These are phyloP conservation scores for Nakazawaea wickerhamii DNA, from an alignment of 805 yeast species.

Conservation along the genomic window DNA sequence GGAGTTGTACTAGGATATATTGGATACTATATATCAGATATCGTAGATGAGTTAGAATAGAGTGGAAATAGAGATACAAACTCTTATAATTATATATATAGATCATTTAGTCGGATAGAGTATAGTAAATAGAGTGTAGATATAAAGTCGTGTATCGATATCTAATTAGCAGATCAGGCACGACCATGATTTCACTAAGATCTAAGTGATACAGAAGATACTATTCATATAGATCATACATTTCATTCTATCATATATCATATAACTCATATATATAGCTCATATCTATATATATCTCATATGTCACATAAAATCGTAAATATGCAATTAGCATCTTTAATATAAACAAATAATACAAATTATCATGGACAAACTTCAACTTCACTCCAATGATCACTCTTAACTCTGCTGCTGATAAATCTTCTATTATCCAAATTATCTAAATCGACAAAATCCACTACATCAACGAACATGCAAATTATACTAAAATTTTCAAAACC, in stretches of 20 bases:
- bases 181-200: too few species aligned
- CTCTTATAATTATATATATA: too few species aligned
- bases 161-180: too few species aligned
- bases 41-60: too few species aligned
- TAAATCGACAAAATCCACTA: constrained; percentile 63
- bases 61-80: too few species aligned
- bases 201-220: too few species aligned
- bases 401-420: constrained; percentile 46
- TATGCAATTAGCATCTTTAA: background rate
- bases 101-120: too few species aligned
- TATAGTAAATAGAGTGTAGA: too few species aligned
- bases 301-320: background rate
- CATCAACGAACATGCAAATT: constrained; percentile 61
- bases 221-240: background rate
- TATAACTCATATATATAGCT: background rate
- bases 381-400: constrained; percentile 66
- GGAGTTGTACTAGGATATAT: too few species aligned
- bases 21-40: too few species aligned
- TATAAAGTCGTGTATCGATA: too few species aligned
- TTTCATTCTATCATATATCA: background rate
- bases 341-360: background rate
- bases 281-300: background rate
- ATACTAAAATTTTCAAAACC: constrained; percentile 62
- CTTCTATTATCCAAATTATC: constrained; percentile 49
- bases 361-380: constrained; percentile 69